Base-by-base conservation (phyloP, 2,329 filamentous ascomycete genomes). In the Colletotrichum sojae region DNA sequence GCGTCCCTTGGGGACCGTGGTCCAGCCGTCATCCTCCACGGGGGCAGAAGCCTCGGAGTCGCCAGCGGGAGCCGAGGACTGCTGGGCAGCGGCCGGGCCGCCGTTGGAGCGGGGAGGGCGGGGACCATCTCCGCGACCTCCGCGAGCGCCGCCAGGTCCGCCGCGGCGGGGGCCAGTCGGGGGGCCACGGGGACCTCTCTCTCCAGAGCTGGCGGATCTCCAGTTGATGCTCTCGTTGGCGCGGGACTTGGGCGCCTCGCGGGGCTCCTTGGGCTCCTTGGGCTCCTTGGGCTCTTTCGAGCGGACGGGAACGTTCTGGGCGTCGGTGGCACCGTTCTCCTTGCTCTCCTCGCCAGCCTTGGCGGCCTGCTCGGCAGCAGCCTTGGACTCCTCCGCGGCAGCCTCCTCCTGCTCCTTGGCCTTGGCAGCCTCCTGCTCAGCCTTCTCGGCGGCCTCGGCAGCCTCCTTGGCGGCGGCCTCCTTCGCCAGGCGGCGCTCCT, bases 401-500 rank as follows among this genome's bases (percentile, higher is more conserved):
- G 73, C 73, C 59, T 78, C 71, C 49, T 79, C 76, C 48, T 82
- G 80, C 36, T 74, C 78, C 56, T 80, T 78, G 61, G 79, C 73
- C 55, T 75, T 75, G 15, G 76, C 76, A 5, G 76, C 78, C 56
- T 78, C 78, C 52, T 79, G 80, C 6, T 79, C 78, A 0, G 79
- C 79, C 74, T 85, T 84, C 61, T 84, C 85, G 9, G 82, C 84
- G 43, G 85, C 86, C 61, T 84, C 85, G 10, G 82, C 84, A 45
- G 85, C 86, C 69, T 88, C 86, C 79, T 90, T 90, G 25, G 88
- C 82, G n/a, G 85, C 86, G 57, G 89, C 86, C 74, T 92, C 91
- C 78, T 88, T 90, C n/a, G 88, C 90, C 40, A 89, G 79, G 60
- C 88, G 86, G 67, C 85, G 86, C 73, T 94, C 92, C 75, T 93